A percentile compares a stretch with the other conserved stretches of the same genome.
phyloP scores from a whole-genome alignment of 129 eudicot genomes.

The Scalesia atractyloides region DNA sequence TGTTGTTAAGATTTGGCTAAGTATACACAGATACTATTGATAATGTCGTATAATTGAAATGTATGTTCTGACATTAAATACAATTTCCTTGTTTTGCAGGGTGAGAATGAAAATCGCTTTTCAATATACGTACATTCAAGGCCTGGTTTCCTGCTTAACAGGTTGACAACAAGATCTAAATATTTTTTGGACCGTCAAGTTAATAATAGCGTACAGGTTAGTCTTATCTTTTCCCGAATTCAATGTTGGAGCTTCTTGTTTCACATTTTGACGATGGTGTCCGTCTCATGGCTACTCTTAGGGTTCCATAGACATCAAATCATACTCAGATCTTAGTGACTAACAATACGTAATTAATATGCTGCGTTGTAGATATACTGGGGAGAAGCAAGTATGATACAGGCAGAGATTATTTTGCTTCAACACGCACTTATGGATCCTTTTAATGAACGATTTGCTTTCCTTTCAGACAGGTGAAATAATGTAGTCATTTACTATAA shows the following conservation, averaged over 20 bases:
- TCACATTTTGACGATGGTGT: neutral
- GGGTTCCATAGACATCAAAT: neutral
- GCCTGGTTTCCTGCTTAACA: slow-evolving; percentile 85
- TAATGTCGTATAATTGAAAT: slow-evolving; percentile 11
- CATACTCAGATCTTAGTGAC: neutral
- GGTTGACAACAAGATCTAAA: slow-evolving; percentile 68
- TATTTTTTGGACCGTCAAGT: slow-evolving; percentile 81
- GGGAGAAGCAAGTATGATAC: slow-evolving; percentile 99
- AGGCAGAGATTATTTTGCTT: slow-evolving; percentile 89
- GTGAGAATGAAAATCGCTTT: slow-evolving; percentile 65
- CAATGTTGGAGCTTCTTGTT: slow-evolving; percentile 8
- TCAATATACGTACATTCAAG: slow-evolving; percentile 88
- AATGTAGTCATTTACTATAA: slow-evolving; percentile 15
- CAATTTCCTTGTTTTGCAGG: slow-evolving; percentile 51
- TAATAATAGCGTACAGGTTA: slow-evolving; percentile 85
- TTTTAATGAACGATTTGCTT: slow-evolving; percentile 75
- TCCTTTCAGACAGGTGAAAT: slow-evolving; percentile 86
- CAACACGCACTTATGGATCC: slow-evolving; percentile 78
- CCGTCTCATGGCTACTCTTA: neutral
- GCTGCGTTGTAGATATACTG: slow-evolving; percentile 76
- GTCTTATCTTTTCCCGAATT: slow-evolving; percentile 13
- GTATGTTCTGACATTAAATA: slow-evolving; percentile 15
- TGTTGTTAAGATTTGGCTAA: neutral
- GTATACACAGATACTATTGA: slow-evolving; percentile 7
- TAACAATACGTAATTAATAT: slow-evolving; percentile 16